Conservation (phyloP, 2,329 filamentous ascomycete genomes). For the Nothopassalora personata region DNA sequence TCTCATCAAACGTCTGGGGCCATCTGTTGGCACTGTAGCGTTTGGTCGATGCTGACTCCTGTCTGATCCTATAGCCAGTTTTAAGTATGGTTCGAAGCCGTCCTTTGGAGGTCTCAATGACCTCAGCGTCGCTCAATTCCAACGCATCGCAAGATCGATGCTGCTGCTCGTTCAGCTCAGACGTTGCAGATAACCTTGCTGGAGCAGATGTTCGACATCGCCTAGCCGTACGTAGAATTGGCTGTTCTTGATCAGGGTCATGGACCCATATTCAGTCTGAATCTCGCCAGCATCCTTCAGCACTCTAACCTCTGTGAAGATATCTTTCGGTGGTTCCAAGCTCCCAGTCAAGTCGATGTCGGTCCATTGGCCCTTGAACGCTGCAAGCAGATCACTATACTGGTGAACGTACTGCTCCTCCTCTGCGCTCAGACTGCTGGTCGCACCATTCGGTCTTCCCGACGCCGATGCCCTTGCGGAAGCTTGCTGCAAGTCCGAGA, state of each 20-base stretch:
- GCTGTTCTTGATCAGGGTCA: slow-evolving; percentile 95
- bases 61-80: too few relatives aligned
- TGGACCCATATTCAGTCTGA: slow-evolving; percentile 97
- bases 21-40: too few relatives aligned
- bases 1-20: too few relatives aligned
- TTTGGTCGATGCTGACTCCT: too few relatives aligned
- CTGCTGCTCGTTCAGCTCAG: slow-evolving; percentile 56
- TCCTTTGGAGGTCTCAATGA: too few relatives aligned
- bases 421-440: slow-evolving; percentile 67
- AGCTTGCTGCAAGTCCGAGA: slow-evolving; percentile 62
- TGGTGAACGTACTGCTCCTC: slow-evolving; percentile 94
- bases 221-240: slow-evolving; percentile 96
- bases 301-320: slow-evolving; percentile 95
- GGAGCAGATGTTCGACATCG: slow-evolving; percentile 89
- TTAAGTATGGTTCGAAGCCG: too few relatives aligned
- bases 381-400: slow-evolving; percentile 87
- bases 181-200: slow-evolving; percentile 90
- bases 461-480: slow-evolving; percentile 38
- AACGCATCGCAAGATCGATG: too few relatives aligned
- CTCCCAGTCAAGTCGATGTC: slow-evolving; percentile 94
- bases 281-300: slow-evolving; percentile 97
- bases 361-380: slow-evolving; percentile 97
- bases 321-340: slow-evolving; percentile 84
- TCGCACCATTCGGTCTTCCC: slow-evolving; percentile 11
- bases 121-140: too few relatives aligned